Conservation (phyloP, 2,329 filamentous ascomycete species). For the Microdochium trichocladiopsis region DNA sequence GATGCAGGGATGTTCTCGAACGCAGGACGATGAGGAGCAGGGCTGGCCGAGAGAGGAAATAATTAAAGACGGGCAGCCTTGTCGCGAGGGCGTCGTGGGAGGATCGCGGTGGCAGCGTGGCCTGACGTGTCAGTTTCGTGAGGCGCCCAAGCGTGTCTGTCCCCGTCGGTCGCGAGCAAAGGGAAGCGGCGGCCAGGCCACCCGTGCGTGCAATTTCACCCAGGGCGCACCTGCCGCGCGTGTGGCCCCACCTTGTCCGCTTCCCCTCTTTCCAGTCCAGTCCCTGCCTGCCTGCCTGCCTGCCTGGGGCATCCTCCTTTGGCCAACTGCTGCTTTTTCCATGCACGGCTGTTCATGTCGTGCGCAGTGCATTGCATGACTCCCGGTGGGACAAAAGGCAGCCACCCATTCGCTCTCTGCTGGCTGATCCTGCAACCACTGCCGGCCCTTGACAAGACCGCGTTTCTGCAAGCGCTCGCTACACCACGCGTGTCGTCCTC, state of each 20-base stretch:
- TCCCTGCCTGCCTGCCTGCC: too few species aligned
- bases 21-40: background rate
- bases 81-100: background rate
- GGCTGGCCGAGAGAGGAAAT: background rate
- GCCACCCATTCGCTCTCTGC: background rate
- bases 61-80: background rate
- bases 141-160: too few species aligned
- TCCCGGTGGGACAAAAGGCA: background rate
- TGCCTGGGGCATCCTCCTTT: background rate
- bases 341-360: background rate
- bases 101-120: background rate
- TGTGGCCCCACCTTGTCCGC: background rate
- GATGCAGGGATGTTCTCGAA: background rate
- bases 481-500: too few species aligned
- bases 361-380: background rate
- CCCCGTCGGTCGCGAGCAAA: too few species aligned
- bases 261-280: background rate
- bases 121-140: constrained; percentile 1
- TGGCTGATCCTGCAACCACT: background rate
- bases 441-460: background rate
- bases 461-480: too few species aligned
- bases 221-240: background rate
- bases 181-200: too few species aligned
- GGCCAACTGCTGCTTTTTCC: background rate
- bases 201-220: background rate